phyloP scores from a whole-genome alignment of 805 yeast genomes.

The Millerozyma miso region DNA sequence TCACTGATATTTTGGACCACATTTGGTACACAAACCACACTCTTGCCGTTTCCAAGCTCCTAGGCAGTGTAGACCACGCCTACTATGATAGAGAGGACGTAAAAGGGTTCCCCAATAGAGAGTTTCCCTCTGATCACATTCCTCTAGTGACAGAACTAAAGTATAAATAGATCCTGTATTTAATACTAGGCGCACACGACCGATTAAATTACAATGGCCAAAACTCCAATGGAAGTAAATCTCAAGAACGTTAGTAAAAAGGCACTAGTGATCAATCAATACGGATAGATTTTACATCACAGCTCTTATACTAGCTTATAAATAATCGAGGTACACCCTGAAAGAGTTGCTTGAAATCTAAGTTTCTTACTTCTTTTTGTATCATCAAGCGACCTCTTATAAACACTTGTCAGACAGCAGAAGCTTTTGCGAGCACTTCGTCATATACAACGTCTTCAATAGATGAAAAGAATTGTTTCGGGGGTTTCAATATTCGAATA shows the following conservation, averaged over 20 bases:
- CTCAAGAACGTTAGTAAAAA: neutral
- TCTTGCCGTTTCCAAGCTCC: slow-evolving; percentile 77
- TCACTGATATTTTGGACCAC: slow-evolving; percentile 90
- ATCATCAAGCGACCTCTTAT: neutral
- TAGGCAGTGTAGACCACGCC: slow-evolving; percentile 78
- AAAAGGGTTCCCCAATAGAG: slow-evolving; percentile 91
- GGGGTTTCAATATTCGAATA: neutral
- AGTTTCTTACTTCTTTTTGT: no score
- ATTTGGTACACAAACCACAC: slow-evolving; percentile 86
- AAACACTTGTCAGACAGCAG: neutral
- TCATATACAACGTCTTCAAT: neutral
- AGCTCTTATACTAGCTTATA: neutral
- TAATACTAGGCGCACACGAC: neutral
- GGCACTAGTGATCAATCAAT: neutral
- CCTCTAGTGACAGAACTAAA: slow-evolving; percentile 72
- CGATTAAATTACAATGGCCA: neutral
- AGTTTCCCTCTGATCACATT: slow-evolving; percentile 92
- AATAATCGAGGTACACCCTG: neutral
- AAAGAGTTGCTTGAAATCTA: neutral
- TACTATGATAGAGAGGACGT: slow-evolving; percentile 56
- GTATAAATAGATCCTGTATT: slow-evolving; percentile 1
- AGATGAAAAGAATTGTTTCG: neutral
- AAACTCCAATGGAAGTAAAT: neutral
- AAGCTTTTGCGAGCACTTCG: neutral
- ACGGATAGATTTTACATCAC: neutral